Base-by-base conservation (phyloP, 2,329 filamentous ascomycete genomes). In the Ustulina deusta region DNA sequence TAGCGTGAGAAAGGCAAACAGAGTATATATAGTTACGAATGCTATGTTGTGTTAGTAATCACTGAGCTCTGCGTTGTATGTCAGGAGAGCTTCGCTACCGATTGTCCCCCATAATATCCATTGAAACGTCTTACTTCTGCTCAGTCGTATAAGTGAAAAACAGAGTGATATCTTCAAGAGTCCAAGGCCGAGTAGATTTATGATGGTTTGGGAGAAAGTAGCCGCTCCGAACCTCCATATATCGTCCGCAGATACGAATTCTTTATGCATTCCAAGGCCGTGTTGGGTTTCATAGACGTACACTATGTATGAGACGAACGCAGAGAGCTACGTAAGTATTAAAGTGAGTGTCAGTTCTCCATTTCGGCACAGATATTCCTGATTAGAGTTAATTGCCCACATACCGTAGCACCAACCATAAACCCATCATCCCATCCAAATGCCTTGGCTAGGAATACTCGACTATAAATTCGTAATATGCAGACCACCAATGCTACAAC, bases 131-230 rank as follows among this genome's bases (percentile, higher is more conserved):
- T 55, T 71, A 17, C 57, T 66, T 40, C 57, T 67, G 15, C 63
- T 68, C 3, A 84, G 75, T 49, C 83, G 76, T 61, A 84, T 73
- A 10, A 86, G 75, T 58, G 82, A 82, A 49, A 84, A 75, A 1
- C 78, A 79, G 38, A 84, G 79, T 0, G 83, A 84, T 20, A 85
- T 78, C 71, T 85, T 85, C 59, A 84, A 80, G 1, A 79, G 72
- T 5, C 79, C 78, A 4, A 83, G 77, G 11, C 81, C 73, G 11
- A 71, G 65, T 71, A 85, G 81, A 25, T 83, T 78, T 49, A 84
- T 75, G 55, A 87, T 75, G 7, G 81, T 80, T 66, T 86, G 82
- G 55, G 81, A 79, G 69, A 82, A 86, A 29, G 79, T 77, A 46
- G 81, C 80, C 49, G 83, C 81, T 1, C 76, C 70, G 59, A 83